Evolutionary conservation across 169 alveolate species (phyloP).

Genomic region (Eimeria acervulina): DNA sequence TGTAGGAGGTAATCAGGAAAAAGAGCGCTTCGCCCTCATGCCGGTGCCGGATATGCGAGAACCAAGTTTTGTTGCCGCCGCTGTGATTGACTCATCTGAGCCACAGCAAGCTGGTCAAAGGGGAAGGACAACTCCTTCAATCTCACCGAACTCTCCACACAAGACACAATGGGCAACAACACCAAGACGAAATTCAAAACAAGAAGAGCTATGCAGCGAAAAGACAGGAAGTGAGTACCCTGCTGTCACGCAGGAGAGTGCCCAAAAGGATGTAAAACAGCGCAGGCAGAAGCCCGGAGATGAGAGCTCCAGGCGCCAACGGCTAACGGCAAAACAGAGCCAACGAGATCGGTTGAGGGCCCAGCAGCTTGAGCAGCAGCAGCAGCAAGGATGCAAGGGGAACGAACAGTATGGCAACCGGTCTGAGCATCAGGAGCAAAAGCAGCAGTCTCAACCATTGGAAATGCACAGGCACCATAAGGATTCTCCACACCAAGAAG

Average conservation of each 20-base stretch:
- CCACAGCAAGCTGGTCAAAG: slow-evolving; percentile 18
- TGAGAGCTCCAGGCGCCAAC: slow-evolving; percentile 1
- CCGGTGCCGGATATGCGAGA: neutral
- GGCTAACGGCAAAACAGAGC: neutral
- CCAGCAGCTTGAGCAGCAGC: neutral
- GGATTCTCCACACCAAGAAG: neutral
- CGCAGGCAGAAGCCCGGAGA: neutral
- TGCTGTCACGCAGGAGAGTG: neutral
- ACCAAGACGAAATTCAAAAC: neutral
- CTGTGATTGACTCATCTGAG: slow-evolving; percentile 3
- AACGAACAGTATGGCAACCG: neutral
- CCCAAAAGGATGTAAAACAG: neutral
- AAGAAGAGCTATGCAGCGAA: neutral
- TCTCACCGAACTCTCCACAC: neutral
- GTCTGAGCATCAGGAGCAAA: neutral
- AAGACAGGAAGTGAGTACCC: neutral
- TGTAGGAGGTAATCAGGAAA: neutral
- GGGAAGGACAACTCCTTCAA: neutral
- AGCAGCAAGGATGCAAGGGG: neutral
- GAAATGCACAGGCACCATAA: neutral
- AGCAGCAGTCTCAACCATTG: neutral
- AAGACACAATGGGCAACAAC: neutral
- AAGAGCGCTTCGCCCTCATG: neutral
- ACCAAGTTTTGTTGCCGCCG: neutral
- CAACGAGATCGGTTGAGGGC: neutral